phyloP scores from a whole-genome alignment of 1,139 yeast genomes.

The Geotrichum reessii region DNA sequence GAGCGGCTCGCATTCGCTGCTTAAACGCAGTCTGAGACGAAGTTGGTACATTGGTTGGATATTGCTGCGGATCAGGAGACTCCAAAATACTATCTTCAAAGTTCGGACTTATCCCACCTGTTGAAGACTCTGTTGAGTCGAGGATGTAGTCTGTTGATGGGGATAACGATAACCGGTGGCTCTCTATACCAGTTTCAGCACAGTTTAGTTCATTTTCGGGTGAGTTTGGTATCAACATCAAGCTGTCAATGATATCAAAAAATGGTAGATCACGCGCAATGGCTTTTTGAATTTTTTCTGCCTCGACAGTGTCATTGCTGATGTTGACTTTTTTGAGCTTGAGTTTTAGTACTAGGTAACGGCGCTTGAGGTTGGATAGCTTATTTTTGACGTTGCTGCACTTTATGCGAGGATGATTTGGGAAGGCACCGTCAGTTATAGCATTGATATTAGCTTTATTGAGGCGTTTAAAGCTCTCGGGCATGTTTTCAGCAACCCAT shows the following conservation, averaged over 20 bases:
- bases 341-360: conserved; percentile 7
- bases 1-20: not conserved
- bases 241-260: conserved; percentile 7
- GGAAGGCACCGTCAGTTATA: conserved; percentile 12
- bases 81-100: not conserved
- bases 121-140: not conserved
- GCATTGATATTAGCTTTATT: conserved; percentile 11
- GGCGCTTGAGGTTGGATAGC: conserved; percentile 11
- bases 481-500: conserved; percentile 12
- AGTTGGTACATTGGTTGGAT: not conserved
- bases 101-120: not conserved
- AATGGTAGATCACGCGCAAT: conserved; percentile 10
- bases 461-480: conserved; percentile 14
- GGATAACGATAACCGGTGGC: not conserved
- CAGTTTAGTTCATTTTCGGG: not conserved
- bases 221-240: conserved; percentile 2
- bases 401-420: conserved; percentile 9
- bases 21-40: not conserved
- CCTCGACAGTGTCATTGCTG: not conserved
- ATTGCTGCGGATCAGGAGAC: not conserved
- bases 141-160: not conserved
- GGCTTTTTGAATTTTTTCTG: conserved; percentile 9
- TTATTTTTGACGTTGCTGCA: conserved; percentile 14
- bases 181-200: not conserved
- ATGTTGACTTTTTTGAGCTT: conserved; percentile 4